These are phyloP conservation scores for Fonsecaea pedrosoi DNA, from an alignment of 2,329 filamentous ascomycete genomes.

Conservation along the genomic window DNA sequence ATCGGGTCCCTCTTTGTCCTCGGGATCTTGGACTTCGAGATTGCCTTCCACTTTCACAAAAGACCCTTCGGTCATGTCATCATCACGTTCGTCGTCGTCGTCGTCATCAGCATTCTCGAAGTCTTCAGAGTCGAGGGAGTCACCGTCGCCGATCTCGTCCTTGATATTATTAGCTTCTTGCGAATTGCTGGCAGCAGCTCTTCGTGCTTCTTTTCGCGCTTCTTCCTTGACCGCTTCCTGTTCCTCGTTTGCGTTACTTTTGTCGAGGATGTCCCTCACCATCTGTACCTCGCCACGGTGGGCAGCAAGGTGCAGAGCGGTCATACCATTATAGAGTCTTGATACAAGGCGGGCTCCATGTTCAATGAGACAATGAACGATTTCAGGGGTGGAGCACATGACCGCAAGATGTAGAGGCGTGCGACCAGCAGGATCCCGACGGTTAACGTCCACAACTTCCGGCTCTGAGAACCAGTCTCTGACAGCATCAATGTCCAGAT, in stretches of 20 bases:
- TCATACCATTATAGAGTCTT: slow-evolving; percentile 78
- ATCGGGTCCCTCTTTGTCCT: slow-evolving; percentile 73
- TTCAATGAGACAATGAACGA: slow-evolving; percentile 75
- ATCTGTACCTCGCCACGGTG: slow-evolving; percentile 72
- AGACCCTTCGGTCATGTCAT: slow-evolving; percentile 67
- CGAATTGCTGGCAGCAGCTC: slow-evolving; percentile 26
- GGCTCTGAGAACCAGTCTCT: slow-evolving; percentile 69
- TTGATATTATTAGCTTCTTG: slow-evolving; percentile 33
- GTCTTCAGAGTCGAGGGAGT: slow-evolving; percentile 43
- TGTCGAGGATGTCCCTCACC: slow-evolving; percentile 73
- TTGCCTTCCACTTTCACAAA: slow-evolving; percentile 69
- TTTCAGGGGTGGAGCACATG: slow-evolving; percentile 69
- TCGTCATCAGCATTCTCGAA: slow-evolving; percentile 50
- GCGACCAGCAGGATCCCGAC: slow-evolving; percentile 77
- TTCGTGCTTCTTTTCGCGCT: slow-evolving; percentile 33
- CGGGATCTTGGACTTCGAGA: slow-evolving; percentile 51
- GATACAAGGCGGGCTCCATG: slow-evolving; percentile 74
- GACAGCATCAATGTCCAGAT: slow-evolving; percentile 73
- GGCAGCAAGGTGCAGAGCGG: slow-evolving; percentile 81
- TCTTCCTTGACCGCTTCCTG: slow-evolving; percentile 56
- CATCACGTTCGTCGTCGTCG: slow-evolving; percentile 52
- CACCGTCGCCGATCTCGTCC: slow-evolving; percentile 40
- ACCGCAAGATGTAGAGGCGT: slow-evolving; percentile 80
- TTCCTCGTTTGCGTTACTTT: slow-evolving; percentile 76
- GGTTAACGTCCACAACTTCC: slow-evolving; percentile 73